Conservation (phyloP, 75 land plant genomes). For the Selaginella tamariscina region DNA sequence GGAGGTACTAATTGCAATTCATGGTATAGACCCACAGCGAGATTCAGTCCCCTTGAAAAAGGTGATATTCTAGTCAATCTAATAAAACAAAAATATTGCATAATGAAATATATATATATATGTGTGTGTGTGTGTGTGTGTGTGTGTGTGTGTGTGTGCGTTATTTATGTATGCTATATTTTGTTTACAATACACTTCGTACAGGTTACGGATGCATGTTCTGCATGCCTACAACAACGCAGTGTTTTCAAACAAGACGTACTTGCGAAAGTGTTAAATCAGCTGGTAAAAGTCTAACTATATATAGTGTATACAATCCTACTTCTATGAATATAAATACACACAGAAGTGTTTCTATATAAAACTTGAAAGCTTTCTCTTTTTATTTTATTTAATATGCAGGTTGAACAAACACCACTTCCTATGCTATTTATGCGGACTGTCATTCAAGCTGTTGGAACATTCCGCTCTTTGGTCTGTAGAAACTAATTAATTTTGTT, state of each 20-base stretch:
- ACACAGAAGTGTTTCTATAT: too few species aligned
- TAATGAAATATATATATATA: not conserved
- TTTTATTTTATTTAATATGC: conserved; percentile 2
- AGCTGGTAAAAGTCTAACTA: conserved; percentile 56
- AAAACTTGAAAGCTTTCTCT: too few species aligned
- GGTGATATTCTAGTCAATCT: conserved; percentile 24
- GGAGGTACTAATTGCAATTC: conserved; percentile 83
- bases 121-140: too few species aligned
- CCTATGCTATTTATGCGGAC: conserved; percentile 96
- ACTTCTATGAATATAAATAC: too few species aligned
- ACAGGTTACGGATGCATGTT: conserved; percentile 95
- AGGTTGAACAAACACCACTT: conserved; percentile 97
- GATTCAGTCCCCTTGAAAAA: conserved; percentile 79
- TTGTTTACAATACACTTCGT: too few species aligned
- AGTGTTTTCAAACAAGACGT: conserved; percentile 88
- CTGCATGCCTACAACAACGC: conserved; percentile 84
- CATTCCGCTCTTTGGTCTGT: conserved; percentile 81
- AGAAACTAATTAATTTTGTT: conserved; percentile 54
- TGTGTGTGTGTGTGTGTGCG: too few species aligned
- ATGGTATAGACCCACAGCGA: conserved; percentile 84
- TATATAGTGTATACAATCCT: too few species aligned
- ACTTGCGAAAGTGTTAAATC: conserved; percentile 85
- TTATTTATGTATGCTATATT: too few species aligned
- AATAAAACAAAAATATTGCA: too few species aligned
- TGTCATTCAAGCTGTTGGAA: conserved; percentile 80